These are phyloP conservation scores for Kernera saxatilis DNA, from an alignment of 345 rosid genomes.

Conservation along the genomic window DNA sequence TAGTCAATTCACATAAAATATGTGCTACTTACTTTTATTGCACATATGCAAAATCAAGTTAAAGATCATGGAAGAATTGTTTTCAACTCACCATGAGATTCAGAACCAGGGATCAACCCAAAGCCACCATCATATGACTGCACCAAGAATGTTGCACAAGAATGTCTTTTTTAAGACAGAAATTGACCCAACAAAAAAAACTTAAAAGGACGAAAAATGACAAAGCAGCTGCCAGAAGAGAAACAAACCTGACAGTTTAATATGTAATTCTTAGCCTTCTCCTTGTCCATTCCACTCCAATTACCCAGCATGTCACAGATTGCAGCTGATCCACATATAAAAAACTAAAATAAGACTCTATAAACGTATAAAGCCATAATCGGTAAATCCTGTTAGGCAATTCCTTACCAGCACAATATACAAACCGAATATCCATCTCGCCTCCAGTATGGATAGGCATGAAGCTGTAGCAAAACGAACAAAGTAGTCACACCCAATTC, in stretches of 20 bases:
- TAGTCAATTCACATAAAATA: background rate
- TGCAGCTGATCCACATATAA: conserved; percentile 60
- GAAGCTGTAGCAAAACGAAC: conserved; percentile 49
- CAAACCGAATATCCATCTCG: conserved; percentile 81
- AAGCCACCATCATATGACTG: conserved; percentile 99
- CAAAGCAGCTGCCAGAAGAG: background rate
- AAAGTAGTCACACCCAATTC: background rate
- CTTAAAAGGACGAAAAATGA: background rate
- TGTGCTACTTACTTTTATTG: background rate
- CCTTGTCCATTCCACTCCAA: conserved; percentile 89
- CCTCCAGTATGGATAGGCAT: conserved; percentile 82
- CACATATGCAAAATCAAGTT: background rate
- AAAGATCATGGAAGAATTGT: background rate
- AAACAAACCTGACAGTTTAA: conserved; percentile 67
- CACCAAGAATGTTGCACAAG: conserved; percentile 16
- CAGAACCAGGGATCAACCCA: conserved; percentile 85
- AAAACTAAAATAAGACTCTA: conserved; percentile 25
- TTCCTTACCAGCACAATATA: conserved; percentile 88
- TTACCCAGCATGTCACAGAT: conserved; percentile 67
- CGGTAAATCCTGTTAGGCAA: background rate
- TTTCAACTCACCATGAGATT: conserved; percentile 88
- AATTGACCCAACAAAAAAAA: background rate
- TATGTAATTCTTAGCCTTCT: conserved; percentile 71
- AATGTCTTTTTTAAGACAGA: conserved; percentile 25
- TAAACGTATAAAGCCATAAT: background rate